A percentile compares a stretch with the other conserved stretches of the same genome.
Evolutionary conservation across 2,329 filamentous ascomycete species (phyloP).

Genomic region (Colletotrichum euphorbiae): DNA sequence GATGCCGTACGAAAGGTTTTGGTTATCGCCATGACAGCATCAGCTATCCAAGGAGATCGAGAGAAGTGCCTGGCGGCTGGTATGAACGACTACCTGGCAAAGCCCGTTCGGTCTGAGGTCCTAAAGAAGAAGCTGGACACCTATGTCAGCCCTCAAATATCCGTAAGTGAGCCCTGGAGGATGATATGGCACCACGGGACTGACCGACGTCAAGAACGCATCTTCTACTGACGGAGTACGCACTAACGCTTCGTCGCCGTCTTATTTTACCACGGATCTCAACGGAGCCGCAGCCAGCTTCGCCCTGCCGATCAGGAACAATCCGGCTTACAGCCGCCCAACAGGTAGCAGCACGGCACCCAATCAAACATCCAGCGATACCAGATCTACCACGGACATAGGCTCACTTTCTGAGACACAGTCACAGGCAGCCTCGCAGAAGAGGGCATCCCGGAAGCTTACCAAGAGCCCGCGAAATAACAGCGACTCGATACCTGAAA

Average conservation of each 20-base stretch:
- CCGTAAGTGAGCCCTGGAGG: slow-evolving; percentile 22
- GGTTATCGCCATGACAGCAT: slow-evolving; percentile 98
- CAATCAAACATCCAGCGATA: slow-evolving; percentile 50
- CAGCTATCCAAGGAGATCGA: slow-evolving; percentile 91
- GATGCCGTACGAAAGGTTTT: slow-evolving; percentile 83
- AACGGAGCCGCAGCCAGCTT: slow-evolving; percentile 39
- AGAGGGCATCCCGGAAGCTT: slow-evolving; percentile 55
- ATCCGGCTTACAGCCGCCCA: slow-evolving; percentile 41
- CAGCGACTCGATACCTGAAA: slow-evolving; percentile 51
- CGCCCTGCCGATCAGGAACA: slow-evolving; percentile 43
- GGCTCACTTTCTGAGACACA: slow-evolving; percentile 43
- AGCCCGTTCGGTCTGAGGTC: slow-evolving; percentile 90
- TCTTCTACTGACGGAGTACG: slow-evolving; percentile 16
- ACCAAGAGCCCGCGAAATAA: slow-evolving; percentile 53
- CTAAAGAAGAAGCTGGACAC: slow-evolving; percentile 83
- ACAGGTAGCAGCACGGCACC: slow-evolving; percentile 41
- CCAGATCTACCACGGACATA: slow-evolving; percentile 45
- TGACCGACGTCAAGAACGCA: slow-evolving; percentile 17
- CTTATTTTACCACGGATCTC: slow-evolving; percentile 36
- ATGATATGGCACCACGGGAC: not conserved
- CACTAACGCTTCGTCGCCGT: slow-evolving; percentile 41
- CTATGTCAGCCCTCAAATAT: slow-evolving; percentile 58
- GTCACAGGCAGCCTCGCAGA: slow-evolving; percentile 43
- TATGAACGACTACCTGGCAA: slow-evolving; percentile 98
- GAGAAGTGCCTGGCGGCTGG: slow-evolving; percentile 96